Conservation (phyloP, 2,329 filamentous ascomycete genomes). For the Cercospora janseana region DNA sequence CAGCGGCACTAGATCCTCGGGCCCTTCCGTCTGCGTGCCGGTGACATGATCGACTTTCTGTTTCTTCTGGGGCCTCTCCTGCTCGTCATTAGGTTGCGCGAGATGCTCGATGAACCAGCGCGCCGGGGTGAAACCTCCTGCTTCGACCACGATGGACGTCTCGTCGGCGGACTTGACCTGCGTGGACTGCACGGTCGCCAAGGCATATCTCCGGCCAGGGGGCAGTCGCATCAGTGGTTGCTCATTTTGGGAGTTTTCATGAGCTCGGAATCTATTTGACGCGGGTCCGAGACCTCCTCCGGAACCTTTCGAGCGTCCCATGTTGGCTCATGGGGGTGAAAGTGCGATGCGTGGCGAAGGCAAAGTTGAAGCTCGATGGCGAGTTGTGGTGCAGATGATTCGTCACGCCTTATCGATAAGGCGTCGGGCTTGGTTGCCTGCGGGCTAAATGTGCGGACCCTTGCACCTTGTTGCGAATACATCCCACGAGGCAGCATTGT, state of each 20-base stretch:
- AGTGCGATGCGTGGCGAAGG: background rate
- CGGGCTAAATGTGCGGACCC: background rate
- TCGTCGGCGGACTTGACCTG: slow-evolving; percentile 31
- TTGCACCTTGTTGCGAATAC: background rate
- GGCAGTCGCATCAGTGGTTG: slow-evolving; percentile 19
- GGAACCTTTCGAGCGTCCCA: background rate
- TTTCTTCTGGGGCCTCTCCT: slow-evolving; percentile 30
- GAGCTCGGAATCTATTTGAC: too few species aligned
- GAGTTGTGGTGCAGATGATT: too few species aligned
- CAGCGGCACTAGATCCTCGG: slow-evolving; percentile 26
- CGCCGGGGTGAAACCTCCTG: slow-evolving; percentile 34
- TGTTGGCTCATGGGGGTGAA: background rate
- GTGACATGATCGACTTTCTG: slow-evolving; percentile 17
- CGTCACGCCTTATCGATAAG: background rate
- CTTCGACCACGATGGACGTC: slow-evolving; percentile 33
- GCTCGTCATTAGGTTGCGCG: slow-evolving; percentile 14
- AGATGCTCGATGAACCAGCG: slow-evolving; percentile 35
- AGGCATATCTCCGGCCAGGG: slow-evolving; percentile 23
- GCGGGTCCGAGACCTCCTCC: too few species aligned
- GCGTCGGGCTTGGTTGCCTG: slow-evolving; percentile 6
- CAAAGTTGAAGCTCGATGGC: too few species aligned
- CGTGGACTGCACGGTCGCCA: slow-evolving; percentile 30
- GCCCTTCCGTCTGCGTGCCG: background rate
- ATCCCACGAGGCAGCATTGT: background rate
- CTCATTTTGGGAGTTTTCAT: background rate